A percentile compares a stretch with the other conserved stretches of the same genome.
Conservation (phyloP, 768 basidiomycete species). For the Vararia minispora region DNA sequence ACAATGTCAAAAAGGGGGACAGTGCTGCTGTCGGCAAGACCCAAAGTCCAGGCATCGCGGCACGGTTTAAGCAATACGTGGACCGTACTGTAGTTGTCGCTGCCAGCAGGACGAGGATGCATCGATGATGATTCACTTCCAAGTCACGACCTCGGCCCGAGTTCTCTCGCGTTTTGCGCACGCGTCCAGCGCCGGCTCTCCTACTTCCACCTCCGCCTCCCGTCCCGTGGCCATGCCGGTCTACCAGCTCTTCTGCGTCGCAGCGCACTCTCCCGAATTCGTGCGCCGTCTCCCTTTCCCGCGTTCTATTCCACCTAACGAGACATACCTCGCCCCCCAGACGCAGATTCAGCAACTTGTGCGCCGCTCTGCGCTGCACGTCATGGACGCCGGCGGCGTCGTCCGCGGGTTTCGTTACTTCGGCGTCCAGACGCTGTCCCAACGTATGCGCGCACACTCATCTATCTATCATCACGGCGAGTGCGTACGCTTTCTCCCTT, state of each 20-base stretch:
- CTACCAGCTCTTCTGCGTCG: conserved; percentile 80
- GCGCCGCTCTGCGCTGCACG: conserved; percentile 53
- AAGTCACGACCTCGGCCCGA: background rate
- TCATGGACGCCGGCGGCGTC: conserved; percentile 69
- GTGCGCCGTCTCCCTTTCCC: no score
- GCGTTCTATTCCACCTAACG: background rate
- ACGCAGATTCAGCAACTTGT: conserved; percentile 68
- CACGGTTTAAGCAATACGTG: no score
- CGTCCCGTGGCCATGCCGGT: conserved; percentile 87
- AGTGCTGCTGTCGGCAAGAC: no score
- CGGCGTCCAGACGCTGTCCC: conserved; percentile 66
- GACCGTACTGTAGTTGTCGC: no score
- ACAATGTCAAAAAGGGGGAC: no score
- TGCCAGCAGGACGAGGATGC: no score
- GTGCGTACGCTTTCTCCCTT: conserved; percentile 36
- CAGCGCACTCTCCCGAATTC: conserved; percentile 64
- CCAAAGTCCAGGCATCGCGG: no score
- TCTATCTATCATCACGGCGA: conserved; percentile 54
- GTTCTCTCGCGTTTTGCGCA: background rate
- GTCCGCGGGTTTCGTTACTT: conserved; percentile 69
- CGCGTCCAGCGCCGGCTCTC: background rate
- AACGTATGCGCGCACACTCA: conserved; percentile 58
- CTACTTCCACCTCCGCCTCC: conserved; percentile 13
- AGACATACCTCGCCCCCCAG: conserved; percentile 26
- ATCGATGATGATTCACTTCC: no score